A percentile compares a stretch with the other conserved stretches of the same genome.
These are phyloP conservation scores for Eucalyptus caleyi DNA, from an alignment of 345 rosid genomes.

Conservation along the genomic window DNA sequence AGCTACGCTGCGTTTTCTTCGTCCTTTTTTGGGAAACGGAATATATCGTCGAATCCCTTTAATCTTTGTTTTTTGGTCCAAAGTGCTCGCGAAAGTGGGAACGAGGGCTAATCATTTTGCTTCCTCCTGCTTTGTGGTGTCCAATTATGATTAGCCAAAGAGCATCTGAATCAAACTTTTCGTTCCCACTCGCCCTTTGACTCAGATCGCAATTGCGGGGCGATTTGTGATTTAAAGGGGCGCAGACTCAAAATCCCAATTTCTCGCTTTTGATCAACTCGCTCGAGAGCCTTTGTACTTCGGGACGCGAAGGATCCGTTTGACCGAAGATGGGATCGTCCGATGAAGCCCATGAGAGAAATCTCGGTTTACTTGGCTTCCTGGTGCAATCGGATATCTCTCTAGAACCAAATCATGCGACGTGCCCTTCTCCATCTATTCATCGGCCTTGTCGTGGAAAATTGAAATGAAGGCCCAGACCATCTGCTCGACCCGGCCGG, in stretches of 20 bases:
- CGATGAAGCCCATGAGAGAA: neutral
- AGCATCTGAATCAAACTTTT: neutral
- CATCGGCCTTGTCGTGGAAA: neutral
- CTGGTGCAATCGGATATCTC: neutral
- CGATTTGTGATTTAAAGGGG: neutral
- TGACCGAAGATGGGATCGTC: neutral
- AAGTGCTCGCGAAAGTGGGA: neutral
- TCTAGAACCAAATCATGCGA: neutral
- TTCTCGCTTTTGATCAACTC: neutral
- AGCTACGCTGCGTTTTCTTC: neutral
- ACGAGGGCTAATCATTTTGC: neutral
- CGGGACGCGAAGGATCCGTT: no score
- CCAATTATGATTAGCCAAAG: neutral
- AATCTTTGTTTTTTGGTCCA: neutral
- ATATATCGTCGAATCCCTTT: neutral
- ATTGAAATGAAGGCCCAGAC: neutral
- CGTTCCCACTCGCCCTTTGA: neutral
- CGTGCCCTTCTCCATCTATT: neutral
- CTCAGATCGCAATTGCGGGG: neutral
- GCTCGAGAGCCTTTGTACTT: neutral
- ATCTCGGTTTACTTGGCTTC: neutral
- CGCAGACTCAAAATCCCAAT: neutral
- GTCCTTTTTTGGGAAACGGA: neutral
- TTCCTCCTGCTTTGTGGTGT: neutral
- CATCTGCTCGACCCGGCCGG: neutral